These are phyloP conservation scores for Daedaleopsis sinensis DNA, from an alignment of 768 basidiomycete genomes.

Conservation along the genomic window DNA sequence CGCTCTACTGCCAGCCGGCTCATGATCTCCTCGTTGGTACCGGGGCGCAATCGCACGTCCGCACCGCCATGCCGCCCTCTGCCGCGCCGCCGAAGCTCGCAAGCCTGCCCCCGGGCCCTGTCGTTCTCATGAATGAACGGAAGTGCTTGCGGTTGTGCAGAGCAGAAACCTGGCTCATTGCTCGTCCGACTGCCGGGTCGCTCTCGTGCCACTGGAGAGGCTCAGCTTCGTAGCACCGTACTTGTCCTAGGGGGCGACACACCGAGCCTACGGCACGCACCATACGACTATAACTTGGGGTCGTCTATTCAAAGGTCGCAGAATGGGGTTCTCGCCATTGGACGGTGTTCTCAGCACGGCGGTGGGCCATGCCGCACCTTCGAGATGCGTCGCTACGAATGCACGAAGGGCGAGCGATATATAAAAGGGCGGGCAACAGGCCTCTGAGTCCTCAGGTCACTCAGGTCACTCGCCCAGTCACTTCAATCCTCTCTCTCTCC, in stretches of 20 bases:
- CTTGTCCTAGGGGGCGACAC: not conserved
- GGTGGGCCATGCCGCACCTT: not conserved
- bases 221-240: not conserved
- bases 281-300: not conserved
- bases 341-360: not conserved
- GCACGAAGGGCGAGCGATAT: constrained; percentile 1
- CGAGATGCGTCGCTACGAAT: not conserved
- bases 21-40: no score
- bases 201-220: no score
- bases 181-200: not conserved
- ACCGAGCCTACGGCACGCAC: not conserved
- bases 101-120: no score
- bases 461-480: not conserved
- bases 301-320: not conserved
- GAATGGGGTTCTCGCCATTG: not conserved
- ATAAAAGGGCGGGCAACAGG: constrained; percentile 6
- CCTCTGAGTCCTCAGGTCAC: constrained; percentile 10
- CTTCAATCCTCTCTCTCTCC: not conserved
- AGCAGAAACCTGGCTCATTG: no score
- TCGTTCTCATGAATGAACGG: no score
- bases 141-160: no score
- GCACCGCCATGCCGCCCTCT: no score
- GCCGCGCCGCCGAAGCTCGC: no score
- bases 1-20: not conserved
- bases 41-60: no score